Evolutionary conservation across 2,329 filamentous ascomycete species (phyloP), one percentile per base, ranked within the genome.

Genomic region (Leptographium wingfieldii): DNA sequence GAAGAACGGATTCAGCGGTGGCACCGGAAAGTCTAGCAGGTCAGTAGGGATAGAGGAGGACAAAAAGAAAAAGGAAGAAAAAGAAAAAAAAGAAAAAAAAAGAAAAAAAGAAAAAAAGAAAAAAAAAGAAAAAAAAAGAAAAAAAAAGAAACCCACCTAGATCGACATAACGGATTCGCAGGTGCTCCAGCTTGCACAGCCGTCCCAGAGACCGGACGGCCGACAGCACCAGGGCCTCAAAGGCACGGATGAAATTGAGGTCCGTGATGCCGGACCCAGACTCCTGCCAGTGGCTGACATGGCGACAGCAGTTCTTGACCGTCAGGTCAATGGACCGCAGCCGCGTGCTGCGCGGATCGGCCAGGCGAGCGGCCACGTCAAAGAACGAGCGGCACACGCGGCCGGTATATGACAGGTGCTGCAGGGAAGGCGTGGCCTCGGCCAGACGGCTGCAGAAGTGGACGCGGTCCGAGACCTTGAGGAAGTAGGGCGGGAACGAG

Each of bases 131-230:
- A 59, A 10, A 19, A 46, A 53, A 48, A 33, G 5, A 46, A 9
- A 22, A 58, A 58, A 29, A 10, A 3, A 52, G 2, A 22, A 35
- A 70, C 76, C 65, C 76, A 85, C 83, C 78, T 6, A 90, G 76
- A 70, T 90, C 87, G 58, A 90, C 84, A 66, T 88, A 90, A 59
- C 87, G 83, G 66, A 90, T 88, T 60, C 86, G 78, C 63, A 91
- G 70, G 69, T 83, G 82, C 53, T 83, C 74, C 38, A 91, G 71
- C n/a, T 76, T 73, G 58, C 78, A 77, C 55, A 88, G 77, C 35
- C 75, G 77, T 16, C 78, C 77, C 54, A 90, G 71, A 3, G 84
- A 79, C 55, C 78, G 77, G 38, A 88, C 81, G 1, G 80, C 84
- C 1, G 82, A 77, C 3, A 88, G 64, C 3, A 90, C 84, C 12